A percentile compares a stretch with the other conserved stretches of the same genome.
Evolutionary conservation across 208 protist species (phyloP).

Genomic region (Acanthamoeba royreba): DNA sequence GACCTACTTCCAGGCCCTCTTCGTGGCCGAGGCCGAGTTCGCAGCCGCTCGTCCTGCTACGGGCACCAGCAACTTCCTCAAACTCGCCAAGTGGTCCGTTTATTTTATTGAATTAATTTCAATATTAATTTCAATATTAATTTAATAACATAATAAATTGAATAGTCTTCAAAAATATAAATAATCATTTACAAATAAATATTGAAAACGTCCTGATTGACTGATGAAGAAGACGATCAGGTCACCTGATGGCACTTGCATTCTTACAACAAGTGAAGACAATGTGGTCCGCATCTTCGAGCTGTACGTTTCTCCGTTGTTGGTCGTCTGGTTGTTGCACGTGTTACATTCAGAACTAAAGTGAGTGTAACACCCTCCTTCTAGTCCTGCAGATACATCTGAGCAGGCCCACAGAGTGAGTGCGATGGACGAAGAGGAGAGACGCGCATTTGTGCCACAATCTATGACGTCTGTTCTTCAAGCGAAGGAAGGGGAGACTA

Average conservation of each 20-base stretch:
- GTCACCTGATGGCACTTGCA: background rate
- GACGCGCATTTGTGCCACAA: background rate
- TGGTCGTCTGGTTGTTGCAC: too few species aligned
- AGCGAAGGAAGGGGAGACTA: background rate
- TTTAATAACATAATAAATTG: too few species aligned
- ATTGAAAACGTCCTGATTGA: too few species aligned
- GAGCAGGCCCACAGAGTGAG: background rate
- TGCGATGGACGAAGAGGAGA: background rate
- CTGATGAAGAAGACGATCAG: too few species aligned
- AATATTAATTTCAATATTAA: background rate
- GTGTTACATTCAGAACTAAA: too few species aligned
- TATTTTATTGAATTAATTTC: too few species aligned
- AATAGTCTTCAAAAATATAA: too few species aligned
- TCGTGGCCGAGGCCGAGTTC: background rate
- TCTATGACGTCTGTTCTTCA: background rate
- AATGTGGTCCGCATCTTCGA: slow-evolving; percentile 22
- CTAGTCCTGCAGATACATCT: background rate
- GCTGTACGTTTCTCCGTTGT: too few species aligned
- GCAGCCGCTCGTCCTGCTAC: background rate
- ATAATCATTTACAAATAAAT: too few species aligned
- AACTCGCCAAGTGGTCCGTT: background rate
- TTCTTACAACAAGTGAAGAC: background rate
- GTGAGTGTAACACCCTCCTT: background rate
- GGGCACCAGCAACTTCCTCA: slow-evolving; percentile 16
- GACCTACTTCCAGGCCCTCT: background rate